Conservation (phyloP, 768 basidiomycete species). For the Xanthoconium stramineum region DNA sequence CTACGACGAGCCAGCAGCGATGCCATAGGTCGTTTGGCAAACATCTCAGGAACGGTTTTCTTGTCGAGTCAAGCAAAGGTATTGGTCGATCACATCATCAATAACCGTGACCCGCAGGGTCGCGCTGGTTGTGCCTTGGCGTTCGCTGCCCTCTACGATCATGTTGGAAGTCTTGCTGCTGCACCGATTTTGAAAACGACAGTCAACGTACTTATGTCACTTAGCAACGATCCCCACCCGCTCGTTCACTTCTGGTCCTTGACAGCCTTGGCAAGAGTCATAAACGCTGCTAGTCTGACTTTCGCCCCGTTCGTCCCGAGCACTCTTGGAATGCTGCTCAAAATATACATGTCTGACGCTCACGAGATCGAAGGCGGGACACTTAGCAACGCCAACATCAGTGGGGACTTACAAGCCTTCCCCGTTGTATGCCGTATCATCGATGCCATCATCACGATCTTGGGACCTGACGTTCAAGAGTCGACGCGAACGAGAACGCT, state of each 20-base stretch:
- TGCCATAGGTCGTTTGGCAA: conserved; percentile 83
- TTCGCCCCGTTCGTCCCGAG: conserved; percentile 87
- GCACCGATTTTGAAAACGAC: conserved; percentile 94
- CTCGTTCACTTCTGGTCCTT: conserved; percentile 94
- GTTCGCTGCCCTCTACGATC: conserved; percentile 86
- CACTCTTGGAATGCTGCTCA: conserved; percentile 87
- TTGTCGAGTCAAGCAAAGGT: conserved; percentile 84
- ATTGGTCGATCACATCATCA: conserved; percentile 90
- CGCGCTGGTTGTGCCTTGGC: conserved; percentile 93
- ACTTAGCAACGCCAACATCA: conserved; percentile 74
- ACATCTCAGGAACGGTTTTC: conserved; percentile 78
- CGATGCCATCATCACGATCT: conserved; percentile 88
- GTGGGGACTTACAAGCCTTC: conserved; percentile 89
- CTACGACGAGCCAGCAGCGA: conserved; percentile 82
- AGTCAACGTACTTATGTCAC: conserved; percentile 90
- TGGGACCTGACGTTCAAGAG: conserved; percentile 95
- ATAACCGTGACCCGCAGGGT: conserved; percentile 87
- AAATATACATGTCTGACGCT: conserved; percentile 83
- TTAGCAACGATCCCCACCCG: conserved; percentile 95
- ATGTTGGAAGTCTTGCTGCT: conserved; percentile 93
- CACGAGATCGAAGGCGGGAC: conserved; percentile 94
- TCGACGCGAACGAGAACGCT: conserved; percentile 74
- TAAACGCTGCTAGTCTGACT: conserved; percentile 87
- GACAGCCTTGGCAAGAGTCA: conserved; percentile 78
- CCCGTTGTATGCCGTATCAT: conserved; percentile 89